Conservation (phyloP, 2,329 filamentous ascomycete species). For the Penicillium sp. region DNA sequence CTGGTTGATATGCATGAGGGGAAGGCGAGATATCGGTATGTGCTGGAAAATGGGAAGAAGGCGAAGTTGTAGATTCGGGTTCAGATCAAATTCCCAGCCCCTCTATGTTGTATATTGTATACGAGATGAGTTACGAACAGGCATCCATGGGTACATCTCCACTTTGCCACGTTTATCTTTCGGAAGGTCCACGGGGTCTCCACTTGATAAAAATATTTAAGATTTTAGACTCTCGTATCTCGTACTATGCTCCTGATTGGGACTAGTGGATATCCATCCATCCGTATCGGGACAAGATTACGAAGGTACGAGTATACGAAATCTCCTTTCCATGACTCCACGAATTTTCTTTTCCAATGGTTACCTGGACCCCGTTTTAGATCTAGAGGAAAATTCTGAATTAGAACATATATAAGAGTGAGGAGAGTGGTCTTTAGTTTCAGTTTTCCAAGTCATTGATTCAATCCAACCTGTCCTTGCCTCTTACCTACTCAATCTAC, state of each 20-base stretch:
- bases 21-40: conserved; percentile 49
- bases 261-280: neutral
- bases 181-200: neutral
- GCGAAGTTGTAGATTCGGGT: conserved; percentile 27
- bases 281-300: neutral
- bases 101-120: neutral
- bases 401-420: neutral
- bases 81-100: neutral
- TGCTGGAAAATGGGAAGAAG: conserved; percentile 41
- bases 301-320: neutral
- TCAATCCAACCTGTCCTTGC: neutral
- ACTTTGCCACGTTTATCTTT: neutral
- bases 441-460: neutral
- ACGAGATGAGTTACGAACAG: neutral
- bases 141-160: neutral
- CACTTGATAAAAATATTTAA: neutral
- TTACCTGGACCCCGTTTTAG: neutral
- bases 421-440: neutral
- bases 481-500: neutral
- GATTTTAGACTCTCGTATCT: neutral
- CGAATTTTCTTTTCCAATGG: neutral
- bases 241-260: neutral
- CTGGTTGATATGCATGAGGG: conserved; percentile 46
- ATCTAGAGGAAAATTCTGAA: neutral
- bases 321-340: neutral